A percentile compares a stretch with the other conserved stretches of the same genome.
phyloP scores from a whole-genome alignment of 2,329 filamentous ascomycete genomes.

The Shiraia bambusicola region DNA sequence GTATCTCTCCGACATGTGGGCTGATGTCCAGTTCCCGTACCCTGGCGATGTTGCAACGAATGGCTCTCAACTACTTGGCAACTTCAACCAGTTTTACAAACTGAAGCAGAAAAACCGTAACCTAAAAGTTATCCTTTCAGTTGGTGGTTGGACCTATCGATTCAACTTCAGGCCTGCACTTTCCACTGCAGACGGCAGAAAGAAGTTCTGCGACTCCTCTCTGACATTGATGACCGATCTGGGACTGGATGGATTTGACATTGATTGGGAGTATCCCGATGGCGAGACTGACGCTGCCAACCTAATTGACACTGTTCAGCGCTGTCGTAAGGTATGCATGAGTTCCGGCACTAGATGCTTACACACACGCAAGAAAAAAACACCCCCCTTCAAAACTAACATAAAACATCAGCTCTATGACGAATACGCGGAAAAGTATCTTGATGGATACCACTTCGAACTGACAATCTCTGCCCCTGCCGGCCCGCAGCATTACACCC shows the following conservation, averaged over 20 bases:
- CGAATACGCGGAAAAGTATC: constrained; percentile 40
- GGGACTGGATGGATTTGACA: constrained; percentile 62
- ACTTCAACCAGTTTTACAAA: constrained; percentile 73
- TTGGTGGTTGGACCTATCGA: constrained; percentile 78
- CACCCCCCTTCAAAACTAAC: constrained; percentile 1
- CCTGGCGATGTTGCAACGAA: constrained; percentile 63
- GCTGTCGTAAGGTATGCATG: constrained; percentile 37
- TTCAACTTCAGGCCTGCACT: constrained; percentile 73
- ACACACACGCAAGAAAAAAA: not conserved
- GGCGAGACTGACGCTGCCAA: constrained; percentile 38
- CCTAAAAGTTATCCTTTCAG: constrained; percentile 76
- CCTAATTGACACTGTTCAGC: constrained; percentile 42
- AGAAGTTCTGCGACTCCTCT: constrained; percentile 67
- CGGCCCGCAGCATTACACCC: constrained; percentile 43
- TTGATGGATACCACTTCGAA: constrained; percentile 45
- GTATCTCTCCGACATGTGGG: constrained; percentile 24
- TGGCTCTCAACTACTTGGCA: constrained; percentile 73
- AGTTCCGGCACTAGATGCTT: too few species aligned
- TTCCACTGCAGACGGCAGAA: constrained; percentile 61
- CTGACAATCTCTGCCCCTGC: constrained; percentile 50
- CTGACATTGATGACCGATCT: constrained; percentile 76
- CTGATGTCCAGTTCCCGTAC: constrained; percentile 63
- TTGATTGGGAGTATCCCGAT: constrained; percentile 51
- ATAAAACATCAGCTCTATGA: constrained; percentile 35
- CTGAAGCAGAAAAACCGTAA: constrained; percentile 75